Conservation (phyloP, 1,284 basidiomycete species). For the Coniferiporia sulphurascens region DNA sequence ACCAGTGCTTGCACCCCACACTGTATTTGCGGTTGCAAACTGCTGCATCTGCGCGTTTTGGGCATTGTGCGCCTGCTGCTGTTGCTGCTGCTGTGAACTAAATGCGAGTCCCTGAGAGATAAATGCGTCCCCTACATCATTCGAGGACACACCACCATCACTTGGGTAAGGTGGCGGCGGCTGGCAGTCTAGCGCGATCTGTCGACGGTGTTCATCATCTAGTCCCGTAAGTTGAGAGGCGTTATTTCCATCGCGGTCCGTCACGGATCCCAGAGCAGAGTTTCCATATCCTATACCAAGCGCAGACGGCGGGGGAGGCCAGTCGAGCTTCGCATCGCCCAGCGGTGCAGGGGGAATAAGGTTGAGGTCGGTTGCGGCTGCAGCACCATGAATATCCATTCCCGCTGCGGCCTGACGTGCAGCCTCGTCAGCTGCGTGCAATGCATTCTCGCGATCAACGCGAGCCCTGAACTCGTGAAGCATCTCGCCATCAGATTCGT, state of each 20-base stretch:
- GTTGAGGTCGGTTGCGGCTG: neutral
- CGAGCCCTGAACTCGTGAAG: neutral
- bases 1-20: neutral
- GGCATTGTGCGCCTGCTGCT: neutral
- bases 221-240: neutral
- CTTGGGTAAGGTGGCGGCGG: conserved; percentile 2
- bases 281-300: neutral
- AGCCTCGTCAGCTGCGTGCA: neutral
- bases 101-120: neutral
- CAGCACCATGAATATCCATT: neutral
- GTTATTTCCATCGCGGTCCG: neutral
- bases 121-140: neutral
- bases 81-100: neutral
- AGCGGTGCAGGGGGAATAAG: neutral
- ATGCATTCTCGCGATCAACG: neutral
- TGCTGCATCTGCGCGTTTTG: neutral
- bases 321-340: neutral
- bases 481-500: neutral
- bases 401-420: neutral
- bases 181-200: neutral
- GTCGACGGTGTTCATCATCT: neutral
- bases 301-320: neutral
- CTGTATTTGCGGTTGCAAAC: neutral
- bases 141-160: neutral
- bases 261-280: neutral